Percentiles rank a stretch among this genome's conserved stretches.
Evolutionary conservation across 768 basidiomycete genomes (phyloP).

Genomic region (Boletus subcaerulescens): DNA sequence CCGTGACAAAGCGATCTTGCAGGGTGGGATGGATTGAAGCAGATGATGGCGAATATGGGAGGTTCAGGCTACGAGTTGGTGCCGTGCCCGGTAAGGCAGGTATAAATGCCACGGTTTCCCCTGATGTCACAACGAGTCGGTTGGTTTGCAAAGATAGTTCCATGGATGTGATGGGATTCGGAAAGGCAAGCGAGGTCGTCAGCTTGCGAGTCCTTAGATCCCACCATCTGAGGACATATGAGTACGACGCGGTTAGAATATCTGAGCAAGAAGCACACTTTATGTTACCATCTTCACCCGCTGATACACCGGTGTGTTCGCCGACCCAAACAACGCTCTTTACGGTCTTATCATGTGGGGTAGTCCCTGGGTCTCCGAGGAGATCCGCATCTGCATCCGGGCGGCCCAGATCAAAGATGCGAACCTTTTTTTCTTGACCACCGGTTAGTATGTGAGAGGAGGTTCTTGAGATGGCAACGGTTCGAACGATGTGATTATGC

Average conservation of each 20-base stretch:
- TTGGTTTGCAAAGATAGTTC: constrained; percentile 81
- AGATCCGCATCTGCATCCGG: constrained; percentile 88
- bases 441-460: constrained; percentile 77
- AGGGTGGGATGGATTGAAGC: constrained; percentile 91
- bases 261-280: constrained; percentile 51
- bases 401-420: constrained; percentile 85
- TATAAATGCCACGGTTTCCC: constrained; percentile 90
- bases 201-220: constrained; percentile 78
- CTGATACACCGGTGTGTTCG: constrained; percentile 82
- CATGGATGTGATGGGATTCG: constrained; percentile 88
- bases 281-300: constrained; percentile 88
- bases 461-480: constrained; percentile 79
- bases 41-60: constrained; percentile 87
- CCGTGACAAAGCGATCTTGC: constrained; percentile 90
- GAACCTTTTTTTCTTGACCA: constrained; percentile 96
- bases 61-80: constrained; percentile 69
- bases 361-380: constrained; percentile 56
- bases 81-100: constrained; percentile 63
- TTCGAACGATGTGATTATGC: constrained; percentile 97
- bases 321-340: constrained; percentile 94
- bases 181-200: constrained; percentile 68
- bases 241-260: neutral
- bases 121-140: constrained; percentile 85
- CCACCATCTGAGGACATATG: constrained; percentile 76
- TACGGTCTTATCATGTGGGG: constrained; percentile 83